A percentile compares a stretch with the other conserved stretches of the same genome.
phyloP scores from a whole-genome alignment of 768 basidiomycete genomes.

The Cystobasidium tubakii region DNA sequence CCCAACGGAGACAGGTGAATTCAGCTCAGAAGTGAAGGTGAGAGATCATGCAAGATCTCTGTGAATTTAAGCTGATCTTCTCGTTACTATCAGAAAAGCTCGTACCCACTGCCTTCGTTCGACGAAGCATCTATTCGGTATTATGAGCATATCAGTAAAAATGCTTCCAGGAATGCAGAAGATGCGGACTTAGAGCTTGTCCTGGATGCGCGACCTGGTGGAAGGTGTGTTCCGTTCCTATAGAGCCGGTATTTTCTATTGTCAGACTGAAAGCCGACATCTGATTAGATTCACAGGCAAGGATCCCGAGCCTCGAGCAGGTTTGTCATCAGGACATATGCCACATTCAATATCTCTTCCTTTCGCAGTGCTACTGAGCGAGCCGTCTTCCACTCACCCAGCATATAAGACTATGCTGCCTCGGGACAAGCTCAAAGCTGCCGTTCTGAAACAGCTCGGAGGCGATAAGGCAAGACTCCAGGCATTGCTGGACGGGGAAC shows the following conservation, averaged over 20 bases:
- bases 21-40: conserved; percentile 1
- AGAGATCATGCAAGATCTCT: not conserved
- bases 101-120: conserved; percentile 40
- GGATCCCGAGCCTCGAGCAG: conserved; percentile 81
- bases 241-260: no score
- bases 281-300: conserved; percentile 64
- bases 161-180: conserved; percentile 57
- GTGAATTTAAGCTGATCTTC: no score
- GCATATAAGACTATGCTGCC: conserved; percentile 56
- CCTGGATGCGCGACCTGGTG: conserved; percentile 78
- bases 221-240: conserved; percentile 62
- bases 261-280: conserved; percentile 10
- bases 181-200: conserved; percentile 59
- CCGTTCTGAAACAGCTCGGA: conserved; percentile 63
- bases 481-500: conserved; percentile 60
- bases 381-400: conserved; percentile 53
- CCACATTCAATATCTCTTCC: conserved; percentile 78
- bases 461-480: conserved; percentile 44
- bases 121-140: not conserved
- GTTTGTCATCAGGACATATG: conserved; percentile 84
- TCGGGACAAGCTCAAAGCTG: conserved; percentile 58
- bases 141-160: conserved; percentile 73
- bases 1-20: conserved; percentile 10
- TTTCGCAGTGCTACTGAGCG: conserved; percentile 53
- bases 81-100: conserved; percentile 11